phyloP scores from a whole-genome alignment of 2,329 filamentous ascomycete species.

The Pseudocercospora crystallina region DNA sequence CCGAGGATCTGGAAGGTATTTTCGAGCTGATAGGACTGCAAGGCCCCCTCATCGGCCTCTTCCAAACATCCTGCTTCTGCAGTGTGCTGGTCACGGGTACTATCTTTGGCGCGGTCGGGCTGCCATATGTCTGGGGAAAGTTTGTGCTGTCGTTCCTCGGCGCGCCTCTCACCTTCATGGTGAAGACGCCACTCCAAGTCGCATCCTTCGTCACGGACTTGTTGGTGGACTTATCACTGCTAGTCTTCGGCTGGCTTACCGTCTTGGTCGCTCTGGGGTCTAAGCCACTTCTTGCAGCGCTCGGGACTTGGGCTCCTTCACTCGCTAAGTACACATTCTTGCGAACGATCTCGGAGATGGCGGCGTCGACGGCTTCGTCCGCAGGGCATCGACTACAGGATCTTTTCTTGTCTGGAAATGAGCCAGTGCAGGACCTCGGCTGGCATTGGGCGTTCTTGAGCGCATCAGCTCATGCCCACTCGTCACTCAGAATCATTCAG shows the following conservation, averaged over 20 bases:
- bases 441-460: slow-evolving; percentile 30
- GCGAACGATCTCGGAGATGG: slow-evolving; percentile 20
- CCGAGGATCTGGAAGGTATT: slow-evolving; percentile 93
- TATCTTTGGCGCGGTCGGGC: slow-evolving; percentile 79
- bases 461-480: slow-evolving; percentile 30
- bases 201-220: slow-evolving; percentile 75
- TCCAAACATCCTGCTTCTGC: slow-evolving; percentile 95
- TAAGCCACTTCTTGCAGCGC: slow-evolving; percentile 11
- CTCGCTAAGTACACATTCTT: slow-evolving; percentile 11
- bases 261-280: slow-evolving; percentile 15
- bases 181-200: slow-evolving; percentile 70
- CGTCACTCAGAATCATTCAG: slow-evolving; percentile 28
- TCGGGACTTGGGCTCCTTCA: slow-evolving; percentile 13
- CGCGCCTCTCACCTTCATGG: slow-evolving; percentile 67
- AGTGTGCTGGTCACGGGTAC: slow-evolving; percentile 85
- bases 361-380: slow-evolving; percentile 22
- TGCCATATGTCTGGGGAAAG: slow-evolving; percentile 90
- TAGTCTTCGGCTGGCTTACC: slow-evolving; percentile 46
- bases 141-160: slow-evolving; percentile 76
- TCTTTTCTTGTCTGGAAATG: slow-evolving; percentile 20
- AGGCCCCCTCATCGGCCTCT: slow-evolving; percentile 80
- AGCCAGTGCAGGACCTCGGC: slow-evolving; percentile 15
- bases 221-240: slow-evolving; percentile 71
- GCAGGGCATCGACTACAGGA: slow-evolving; percentile 24
- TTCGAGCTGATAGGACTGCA: slow-evolving; percentile 96